Evolutionary conservation across 495 filamentous ascomycete species (phyloP), one percentile per base, ranked within the genome.

Genomic region (Evernia prunastri): DNA sequence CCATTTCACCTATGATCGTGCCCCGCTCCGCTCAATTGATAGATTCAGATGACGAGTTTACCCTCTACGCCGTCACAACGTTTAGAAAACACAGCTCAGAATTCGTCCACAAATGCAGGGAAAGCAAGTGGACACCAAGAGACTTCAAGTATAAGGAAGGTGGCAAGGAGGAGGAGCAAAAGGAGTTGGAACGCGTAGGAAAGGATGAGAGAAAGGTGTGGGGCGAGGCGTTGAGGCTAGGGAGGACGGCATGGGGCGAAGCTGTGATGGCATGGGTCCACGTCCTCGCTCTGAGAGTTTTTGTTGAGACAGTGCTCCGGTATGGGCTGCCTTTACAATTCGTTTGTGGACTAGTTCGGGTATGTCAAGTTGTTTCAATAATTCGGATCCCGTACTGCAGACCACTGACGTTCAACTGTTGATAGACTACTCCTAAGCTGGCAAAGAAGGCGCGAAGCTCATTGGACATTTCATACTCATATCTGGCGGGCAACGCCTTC

Each of bases 261-360:
- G 85, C 86, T 57, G 91, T 95, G 64, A 96, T 96, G 91, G 87
- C 91, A 61, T 95, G 90, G 92, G 79, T 92, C 15, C 95, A 97
- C 74, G 89, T 94, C 20, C 79, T 97, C 72, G 88, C 92, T 8
- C 78, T 98, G 66, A 81, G 94, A 51, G 92, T 98, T 43, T 98
- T 97, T 74, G 94, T 98, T 25, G 94, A 98, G 81, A 96, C 92
- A 15, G 92, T 97, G 25, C 78, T 97, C 72, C 83, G 94, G 66
- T 98, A 97, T 73, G 94, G 94, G 10, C 72, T 98, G 66, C 94
- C 94, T 39, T 73, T 96, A 68, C 86, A 91, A 69, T 97, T 91
- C 78, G 87, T 96, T 54, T 89, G 86, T 67, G 91, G 85, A 58
- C 76, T 97, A 57, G 77, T 97, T 59, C 82, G 87, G 85, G 93